Evolutionary conservation across 768 basidiomycete genomes (phyloP).

Genomic region (Mycena galericulata): DNA sequence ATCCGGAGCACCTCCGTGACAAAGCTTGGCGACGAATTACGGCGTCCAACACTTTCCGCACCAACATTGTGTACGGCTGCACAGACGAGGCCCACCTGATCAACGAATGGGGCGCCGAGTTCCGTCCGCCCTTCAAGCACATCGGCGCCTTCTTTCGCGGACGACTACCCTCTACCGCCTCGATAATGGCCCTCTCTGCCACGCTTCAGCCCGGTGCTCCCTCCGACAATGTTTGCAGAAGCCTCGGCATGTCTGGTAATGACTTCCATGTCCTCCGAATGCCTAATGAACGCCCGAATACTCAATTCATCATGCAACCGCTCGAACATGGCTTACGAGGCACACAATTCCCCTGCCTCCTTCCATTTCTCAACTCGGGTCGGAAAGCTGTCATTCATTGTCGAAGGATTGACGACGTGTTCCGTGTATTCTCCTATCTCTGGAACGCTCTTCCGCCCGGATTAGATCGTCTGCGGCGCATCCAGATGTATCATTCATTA

Average conservation of each 20-base stretch:
- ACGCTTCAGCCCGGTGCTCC: slow-evolving; percentile 15
- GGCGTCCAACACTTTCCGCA: background rate
- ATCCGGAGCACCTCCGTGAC: slow-evolving; percentile 18
- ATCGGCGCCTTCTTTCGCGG: slow-evolving; percentile 25
- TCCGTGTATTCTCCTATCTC: slow-evolving; percentile 2
- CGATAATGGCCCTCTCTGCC: slow-evolving; percentile 1
- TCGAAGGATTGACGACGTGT: slow-evolving; percentile 6
- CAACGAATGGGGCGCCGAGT: slow-evolving; percentile 19
- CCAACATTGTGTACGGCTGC: slow-evolving; percentile 17
- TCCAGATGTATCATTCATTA: background rate
- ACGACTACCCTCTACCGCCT: slow-evolving; percentile 6
- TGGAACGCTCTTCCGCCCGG: background rate
- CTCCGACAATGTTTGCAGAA: background rate
- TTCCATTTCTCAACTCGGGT: slow-evolving; percentile 3
- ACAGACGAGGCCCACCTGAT: slow-evolving; percentile 22
- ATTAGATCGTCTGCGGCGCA: background rate
- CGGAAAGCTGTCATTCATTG: slow-evolving; percentile 22
- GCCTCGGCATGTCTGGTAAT: slow-evolving; percentile 1
- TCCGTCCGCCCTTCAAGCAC: slow-evolving; percentile 8
- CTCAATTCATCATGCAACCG: background rate
- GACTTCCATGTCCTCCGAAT: background rate
- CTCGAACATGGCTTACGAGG: background rate
- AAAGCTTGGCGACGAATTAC: slow-evolving; percentile 21
- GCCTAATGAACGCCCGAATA: background rate
- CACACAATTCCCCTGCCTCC: background rate